Conservation (phyloP, 306 rosid species). For the Inga oerstediana region DNA sequence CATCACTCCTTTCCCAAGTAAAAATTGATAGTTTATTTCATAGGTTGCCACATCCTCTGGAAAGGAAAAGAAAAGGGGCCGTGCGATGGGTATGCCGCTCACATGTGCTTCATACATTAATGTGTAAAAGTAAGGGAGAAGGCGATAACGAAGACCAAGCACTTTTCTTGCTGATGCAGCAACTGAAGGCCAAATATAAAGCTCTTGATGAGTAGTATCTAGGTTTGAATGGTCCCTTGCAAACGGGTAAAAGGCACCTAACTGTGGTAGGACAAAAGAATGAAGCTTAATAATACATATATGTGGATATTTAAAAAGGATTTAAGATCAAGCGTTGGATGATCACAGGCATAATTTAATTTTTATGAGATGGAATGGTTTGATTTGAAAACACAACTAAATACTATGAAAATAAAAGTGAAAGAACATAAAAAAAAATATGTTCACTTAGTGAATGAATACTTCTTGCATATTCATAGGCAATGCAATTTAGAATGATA, state of each 20-base stretch:
- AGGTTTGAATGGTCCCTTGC: slow-evolving; percentile 77
- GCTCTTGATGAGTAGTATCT: slow-evolving; percentile 64
- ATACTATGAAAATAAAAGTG: neutral
- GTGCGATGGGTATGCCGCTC: slow-evolving; percentile 73
- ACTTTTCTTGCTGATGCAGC: slow-evolving; percentile 83
- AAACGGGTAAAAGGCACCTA: slow-evolving; percentile 93
- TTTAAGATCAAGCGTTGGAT: neutral
- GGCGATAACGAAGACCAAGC: slow-evolving; percentile 75
- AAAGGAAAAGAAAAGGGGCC: slow-evolving; percentile 93
- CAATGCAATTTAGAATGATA: neutral
- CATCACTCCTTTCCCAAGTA: slow-evolving; percentile 70
- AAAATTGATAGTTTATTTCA: slow-evolving; percentile 70
- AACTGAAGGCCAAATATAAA: slow-evolving; percentile 86
- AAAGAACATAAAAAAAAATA: neutral
- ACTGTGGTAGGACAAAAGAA: slow-evolving; percentile 38
- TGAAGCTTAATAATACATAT: neutral
- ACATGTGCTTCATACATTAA: slow-evolving; percentile 72
- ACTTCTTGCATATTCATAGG: neutral
- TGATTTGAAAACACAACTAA: neutral
- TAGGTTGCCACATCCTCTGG: slow-evolving; percentile 71
- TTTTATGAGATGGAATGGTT: neutral
- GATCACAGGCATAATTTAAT: neutral
- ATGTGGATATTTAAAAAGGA: too few species aligned
- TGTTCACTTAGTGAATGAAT: neutral
- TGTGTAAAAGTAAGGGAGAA: slow-evolving; percentile 87